Conservation (phyloP, 129 eudicot species). For the Centella asiatica region DNA sequence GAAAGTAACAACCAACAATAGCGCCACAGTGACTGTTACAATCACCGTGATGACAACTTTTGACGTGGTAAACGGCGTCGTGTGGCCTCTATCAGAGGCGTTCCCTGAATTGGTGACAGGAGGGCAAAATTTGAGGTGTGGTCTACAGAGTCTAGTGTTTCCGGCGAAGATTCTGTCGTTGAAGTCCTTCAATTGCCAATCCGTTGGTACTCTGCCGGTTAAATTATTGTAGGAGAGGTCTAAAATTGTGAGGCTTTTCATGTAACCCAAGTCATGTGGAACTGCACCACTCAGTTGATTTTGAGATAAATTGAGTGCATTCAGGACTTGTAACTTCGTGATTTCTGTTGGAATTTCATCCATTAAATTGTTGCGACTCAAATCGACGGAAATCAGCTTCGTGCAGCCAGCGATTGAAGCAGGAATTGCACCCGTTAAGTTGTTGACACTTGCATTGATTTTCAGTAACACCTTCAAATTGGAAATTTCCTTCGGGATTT, state of each 20-base stretch:
- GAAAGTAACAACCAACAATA: constrained; percentile 22
- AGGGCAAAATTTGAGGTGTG: constrained; percentile 34
- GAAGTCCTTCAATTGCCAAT: constrained; percentile 55
- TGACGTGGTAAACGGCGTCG: constrained; percentile 18
- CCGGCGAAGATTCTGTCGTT: constrained; percentile 46
- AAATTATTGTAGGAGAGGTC: constrained; percentile 75
- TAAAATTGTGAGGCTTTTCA: constrained; percentile 48
- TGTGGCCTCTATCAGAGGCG: constrained; percentile 6
- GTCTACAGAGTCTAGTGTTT: constrained; percentile 63
- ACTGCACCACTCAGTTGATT: constrained; percentile 55
- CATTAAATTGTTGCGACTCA: constrained; percentile 50
- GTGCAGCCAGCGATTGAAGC: constrained; percentile 30
- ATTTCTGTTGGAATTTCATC: constrained; percentile 54
- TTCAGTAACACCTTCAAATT: constrained; percentile 31
- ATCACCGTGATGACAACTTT: constrained; percentile 24
- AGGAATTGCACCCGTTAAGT: constrained; percentile 53
- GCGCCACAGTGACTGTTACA: constrained; percentile 10
- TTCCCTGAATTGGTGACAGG: neutral
- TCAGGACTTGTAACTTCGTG: constrained; percentile 34
- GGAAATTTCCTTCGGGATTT: constrained; percentile 43
- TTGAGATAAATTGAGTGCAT: constrained; percentile 49
- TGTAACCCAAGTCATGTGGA: constrained; percentile 53
- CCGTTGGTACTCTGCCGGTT: constrained; percentile 46
- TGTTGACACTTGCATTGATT: constrained; percentile 48
- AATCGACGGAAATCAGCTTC: constrained; percentile 49